These are phyloP conservation scores for Termitomyces sp. DNA, from an alignment of 1,284 basidiomycete genomes.

Conservation along the genomic window DNA sequence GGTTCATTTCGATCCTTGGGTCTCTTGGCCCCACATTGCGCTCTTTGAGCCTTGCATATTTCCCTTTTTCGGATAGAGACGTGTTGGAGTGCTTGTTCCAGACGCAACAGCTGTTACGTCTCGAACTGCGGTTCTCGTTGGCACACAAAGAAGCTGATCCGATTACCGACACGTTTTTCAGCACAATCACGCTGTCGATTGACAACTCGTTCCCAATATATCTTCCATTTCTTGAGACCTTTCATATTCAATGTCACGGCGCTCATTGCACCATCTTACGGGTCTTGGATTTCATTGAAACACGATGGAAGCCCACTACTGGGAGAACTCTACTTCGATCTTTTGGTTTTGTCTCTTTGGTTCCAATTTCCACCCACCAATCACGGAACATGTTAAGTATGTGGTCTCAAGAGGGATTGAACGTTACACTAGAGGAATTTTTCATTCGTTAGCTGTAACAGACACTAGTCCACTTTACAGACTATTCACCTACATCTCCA, in stretches of 20 bases:
- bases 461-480: neutral
- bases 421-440: conserved; percentile 19
- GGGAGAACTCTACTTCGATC: conserved; percentile 10
- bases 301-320: conserved; percentile 18
- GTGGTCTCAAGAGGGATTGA: conserved; percentile 22
- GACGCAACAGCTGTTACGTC: conserved; percentile 22
- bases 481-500: neutral
- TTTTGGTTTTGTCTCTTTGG: conserved; percentile 24
- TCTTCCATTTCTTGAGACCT: conserved; percentile 22
- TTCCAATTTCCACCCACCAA: conserved; percentile 12
- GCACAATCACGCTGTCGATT: conserved; percentile 15
- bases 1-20: conserved; percentile 26
- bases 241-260: conserved; percentile 30
- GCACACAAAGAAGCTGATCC: conserved; percentile 27
- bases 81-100: conserved; percentile 26
- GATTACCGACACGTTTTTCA: conserved; percentile 28
- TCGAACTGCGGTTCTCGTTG: conserved; percentile 31
- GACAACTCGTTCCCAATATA: conserved; percentile 7
- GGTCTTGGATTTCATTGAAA: conserved; percentile 25
- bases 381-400: conserved; percentile 12
- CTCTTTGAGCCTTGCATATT: conserved; percentile 29
- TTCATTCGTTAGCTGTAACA: neutral
- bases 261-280: conserved; percentile 20
- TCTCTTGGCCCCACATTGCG: conserved; percentile 22
- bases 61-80: conserved; percentile 31